Conservation (phyloP, 2,329 filamentous ascomycete genomes). For the Ophiostoma himal-ulmi region DNA sequence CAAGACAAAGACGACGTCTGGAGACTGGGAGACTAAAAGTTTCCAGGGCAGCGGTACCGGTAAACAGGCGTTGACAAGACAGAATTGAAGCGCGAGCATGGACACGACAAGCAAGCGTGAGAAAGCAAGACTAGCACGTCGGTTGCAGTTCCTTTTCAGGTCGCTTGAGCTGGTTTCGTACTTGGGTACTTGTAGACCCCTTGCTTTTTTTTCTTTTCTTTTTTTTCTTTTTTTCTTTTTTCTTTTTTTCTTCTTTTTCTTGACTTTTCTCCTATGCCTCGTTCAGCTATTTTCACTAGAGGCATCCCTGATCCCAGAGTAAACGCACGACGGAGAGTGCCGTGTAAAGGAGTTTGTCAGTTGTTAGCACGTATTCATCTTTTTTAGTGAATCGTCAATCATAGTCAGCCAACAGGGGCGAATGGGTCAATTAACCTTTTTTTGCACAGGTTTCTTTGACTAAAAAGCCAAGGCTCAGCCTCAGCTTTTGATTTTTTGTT, state of each 20-base stretch:
- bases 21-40: not conserved
- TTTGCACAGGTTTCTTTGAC: no score
- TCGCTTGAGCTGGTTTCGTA: not conserved
- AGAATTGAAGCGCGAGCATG: not conserved
- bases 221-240: not conserved
- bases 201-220: not conserved
- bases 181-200: not conserved
- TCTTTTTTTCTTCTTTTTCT: not conserved
- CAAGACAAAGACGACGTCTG: not conserved
- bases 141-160: not conserved
- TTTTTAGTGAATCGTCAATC: no score
- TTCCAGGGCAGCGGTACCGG: conserved; percentile 3
- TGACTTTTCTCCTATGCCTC: not conserved
- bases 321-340: not conserved
- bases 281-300: not conserved
- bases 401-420: no score
- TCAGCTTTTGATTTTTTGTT: not conserved
- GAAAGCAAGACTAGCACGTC: not conserved
- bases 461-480: not conserved
- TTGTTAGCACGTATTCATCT: no score
- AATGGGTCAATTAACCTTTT: no score
- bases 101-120: not conserved
- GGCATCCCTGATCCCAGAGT: not conserved
- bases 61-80: not conserved
- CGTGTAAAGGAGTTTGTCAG: not conserved